Conservation (phyloP, 306 rosid genomes). For the Elaeagnus macrophylla region DNA sequence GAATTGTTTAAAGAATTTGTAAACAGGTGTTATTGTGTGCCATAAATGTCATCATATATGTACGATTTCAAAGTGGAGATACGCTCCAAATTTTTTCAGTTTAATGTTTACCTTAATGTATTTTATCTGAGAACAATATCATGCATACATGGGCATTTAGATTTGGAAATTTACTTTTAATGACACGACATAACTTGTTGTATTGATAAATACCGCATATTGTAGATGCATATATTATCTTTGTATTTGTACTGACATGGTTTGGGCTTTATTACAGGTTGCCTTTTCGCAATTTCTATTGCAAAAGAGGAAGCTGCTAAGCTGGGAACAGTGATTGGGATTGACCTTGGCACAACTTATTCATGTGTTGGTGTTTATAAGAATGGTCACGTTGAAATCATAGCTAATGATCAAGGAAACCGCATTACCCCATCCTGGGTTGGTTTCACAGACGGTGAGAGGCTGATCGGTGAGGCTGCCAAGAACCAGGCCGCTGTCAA, state of each 20-base stretch:
- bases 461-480: slow-evolving; percentile 98
- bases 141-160: too few species aligned
- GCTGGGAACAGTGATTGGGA: slow-evolving; percentile 92
- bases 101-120: too few species aligned
- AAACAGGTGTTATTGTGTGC: too few species aligned
- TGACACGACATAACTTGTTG: too few species aligned
- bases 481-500: slow-evolving; percentile 98
- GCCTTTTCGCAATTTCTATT: slow-evolving; percentile 62
- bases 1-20: too few species aligned
- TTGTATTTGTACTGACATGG: slow-evolving; percentile 24
- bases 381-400: slow-evolving; percentile 95
- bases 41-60: too few species aligned
- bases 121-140: too few species aligned
- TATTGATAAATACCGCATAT: neutral
- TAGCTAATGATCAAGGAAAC: slow-evolving; percentile 98
- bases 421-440: slow-evolving; percentile 99
- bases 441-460: slow-evolving; percentile 74
- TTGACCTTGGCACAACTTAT: slow-evolving; percentile 93
- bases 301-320: slow-evolving; percentile 87
- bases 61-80: too few species aligned
- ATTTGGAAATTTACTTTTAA: too few species aligned
- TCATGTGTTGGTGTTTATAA: slow-evolving; percentile 97
- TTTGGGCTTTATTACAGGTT: slow-evolving; percentile 34
- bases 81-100: too few species aligned
- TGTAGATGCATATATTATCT: neutral